Base-by-base conservation (phyloP, 805 yeast genomes). In the Clavispora vitiphila region DNA sequence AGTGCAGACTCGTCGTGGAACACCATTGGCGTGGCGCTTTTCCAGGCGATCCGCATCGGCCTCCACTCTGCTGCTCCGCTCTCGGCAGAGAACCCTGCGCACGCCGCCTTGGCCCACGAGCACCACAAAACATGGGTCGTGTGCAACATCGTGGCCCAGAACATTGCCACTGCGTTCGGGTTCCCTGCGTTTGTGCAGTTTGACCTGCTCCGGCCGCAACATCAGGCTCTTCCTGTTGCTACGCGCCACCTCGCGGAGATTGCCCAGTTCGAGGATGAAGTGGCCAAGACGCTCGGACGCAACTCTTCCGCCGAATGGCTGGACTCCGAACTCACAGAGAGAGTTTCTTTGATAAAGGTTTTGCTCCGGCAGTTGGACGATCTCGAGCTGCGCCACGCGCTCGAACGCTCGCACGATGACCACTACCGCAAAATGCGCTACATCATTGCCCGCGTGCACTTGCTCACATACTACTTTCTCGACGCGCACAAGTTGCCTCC, bases 1-100 rank as follows among this genome's bases (percentile, higher is more conserved):
- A 86, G 95, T 61, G 96, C 98, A 0, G 98, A 93, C 58, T 84
- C 96, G 7, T 84, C 96, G 4, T 91, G 97, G 96, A 87, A 86
- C 58, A 87, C 97, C 1, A 83, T 88, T 18, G 98, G 97, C 0
- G 81, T 87, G 35, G 98, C 98, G 4, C 71, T 89, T 53, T 87
- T 86, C 62, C 96, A 88, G 57, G 98, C 97, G 0, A 83, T 90
- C 25, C 69, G 97, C 41, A 85, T 91, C 12, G 98, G 99, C 0
- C 69, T 93, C 21, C 96, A 93, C 56, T 76, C 89, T 18, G 93
- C 70, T 1, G 53, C 46, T 7, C 43, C 31, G 40, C 37, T 36
- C n/a, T 25, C 34, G 26, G 42, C 34, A 16, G 25, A 31, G 16
- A 22, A 30, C 20, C 37, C 39, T 14, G 14, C 34, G 20, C 41